Evolutionary conservation across 805 yeast species (phyloP), one percentile per base, ranked within the genome.

Genomic region (Saturnispora bothae): DNA sequence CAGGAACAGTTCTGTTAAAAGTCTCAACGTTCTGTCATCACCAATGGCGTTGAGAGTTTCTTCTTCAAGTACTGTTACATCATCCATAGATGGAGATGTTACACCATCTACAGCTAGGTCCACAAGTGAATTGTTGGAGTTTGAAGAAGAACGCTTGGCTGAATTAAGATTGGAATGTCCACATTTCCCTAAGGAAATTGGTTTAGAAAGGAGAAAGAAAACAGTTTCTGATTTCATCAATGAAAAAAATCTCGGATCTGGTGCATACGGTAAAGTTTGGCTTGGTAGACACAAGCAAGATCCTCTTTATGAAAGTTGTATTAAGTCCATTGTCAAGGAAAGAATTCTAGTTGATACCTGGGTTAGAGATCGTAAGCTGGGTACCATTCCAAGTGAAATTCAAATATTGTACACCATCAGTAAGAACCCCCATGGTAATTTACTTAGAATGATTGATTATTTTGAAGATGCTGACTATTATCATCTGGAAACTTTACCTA

Each of bases 321-420:
- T 88, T 42, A 92, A 92, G 57, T 77, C 94, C 49, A 92, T 92
- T 35, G 82, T 83, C 54, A 92, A 92, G 52, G 95, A 85, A 48
- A 71, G 95, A 41, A 92, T 92, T 50, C 65, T 92, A 50, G 96
- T 92, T 9, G 98, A 92, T 56, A 86, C 97, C 0, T 92, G 98
- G 98, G 95, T 86, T 3, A 68, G 97, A 39, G 97, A 92, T 57
- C 72, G 95, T 19, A 72, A 71, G 43, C 63, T 92, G 30, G 98
- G 98, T 5, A 88, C 96, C 0, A 81, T 92, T 27, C 97, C 97
- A 2, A 78, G 89, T n/a, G 98, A 92, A 57, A 92, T 92, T 47
- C 94, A 86, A 56, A 78, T 92, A 33, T 78, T 92, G 84, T 78
- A 89, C 22, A 76, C 78, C n/a, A 61, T 89, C 42, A 79, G 77